Conservation (phyloP, 768 basidiomycete species). For the Grammothele lineata region DNA sequence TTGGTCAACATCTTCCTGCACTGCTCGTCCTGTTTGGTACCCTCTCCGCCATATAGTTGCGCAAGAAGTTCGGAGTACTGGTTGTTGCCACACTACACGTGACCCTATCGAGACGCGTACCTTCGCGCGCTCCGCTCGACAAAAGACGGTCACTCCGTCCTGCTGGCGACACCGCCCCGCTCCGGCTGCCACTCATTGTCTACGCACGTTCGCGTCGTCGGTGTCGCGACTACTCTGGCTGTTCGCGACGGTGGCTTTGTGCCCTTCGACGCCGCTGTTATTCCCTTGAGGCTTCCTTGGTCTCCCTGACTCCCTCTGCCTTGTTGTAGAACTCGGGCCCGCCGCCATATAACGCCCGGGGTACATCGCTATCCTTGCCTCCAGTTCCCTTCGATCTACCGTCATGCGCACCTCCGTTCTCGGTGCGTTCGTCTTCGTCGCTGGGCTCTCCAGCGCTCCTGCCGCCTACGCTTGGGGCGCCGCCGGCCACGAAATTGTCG, state of each 20-base stretch:
- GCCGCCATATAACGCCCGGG: background rate
- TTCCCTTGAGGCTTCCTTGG: background rate
- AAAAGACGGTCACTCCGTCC: too few species aligned
- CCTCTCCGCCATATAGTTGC: too few species aligned
- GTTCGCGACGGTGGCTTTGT: background rate
- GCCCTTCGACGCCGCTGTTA: background rate
- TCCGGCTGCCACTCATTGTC: background rate
- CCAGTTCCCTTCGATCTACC: background rate
- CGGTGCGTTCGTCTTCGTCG: slow-evolving; percentile 8
- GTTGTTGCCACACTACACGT: too few species aligned
- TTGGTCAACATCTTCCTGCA: too few species aligned
- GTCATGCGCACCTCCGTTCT: slow-evolving; percentile 17
- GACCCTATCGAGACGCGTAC: too few species aligned
- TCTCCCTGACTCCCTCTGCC: background rate
- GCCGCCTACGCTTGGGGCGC: slow-evolving; percentile 35
- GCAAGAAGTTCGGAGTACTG: too few species aligned
- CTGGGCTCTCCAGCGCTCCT: slow-evolving; percentile 10
- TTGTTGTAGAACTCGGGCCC: background rate
- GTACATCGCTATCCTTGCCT: background rate
- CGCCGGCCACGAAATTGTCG: slow-evolving; percentile 85
- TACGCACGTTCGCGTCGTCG: background rate
- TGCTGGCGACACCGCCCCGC: too few species aligned
- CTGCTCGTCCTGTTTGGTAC: too few species aligned
- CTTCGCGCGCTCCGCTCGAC: too few species aligned
- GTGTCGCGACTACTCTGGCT: too few species aligned